Percentiles rank a stretch among this genome's conserved stretches.
These are phyloP conservation scores for Parathielavia appendiculata DNA, from an alignment of 495 filamentous ascomycete species.

Conservation along the genomic window DNA sequence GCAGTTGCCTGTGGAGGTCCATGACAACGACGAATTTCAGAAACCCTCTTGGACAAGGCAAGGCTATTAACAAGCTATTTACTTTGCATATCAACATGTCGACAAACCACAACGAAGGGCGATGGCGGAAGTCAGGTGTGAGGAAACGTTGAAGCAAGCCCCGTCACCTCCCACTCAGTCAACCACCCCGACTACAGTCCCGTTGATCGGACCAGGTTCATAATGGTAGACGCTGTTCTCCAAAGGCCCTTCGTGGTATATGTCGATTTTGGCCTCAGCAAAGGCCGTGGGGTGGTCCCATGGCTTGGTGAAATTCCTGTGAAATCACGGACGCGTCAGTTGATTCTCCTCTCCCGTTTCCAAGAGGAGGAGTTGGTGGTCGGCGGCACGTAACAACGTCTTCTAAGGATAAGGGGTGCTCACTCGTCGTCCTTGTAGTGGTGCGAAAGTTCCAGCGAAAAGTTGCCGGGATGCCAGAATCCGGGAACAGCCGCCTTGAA, in stretches of 20 bases:
- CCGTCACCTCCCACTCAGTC: constrained; percentile 4
- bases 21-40: no score
- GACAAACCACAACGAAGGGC: no score
- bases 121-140: neutral
- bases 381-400: no score
- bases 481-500: constrained; percentile 28
- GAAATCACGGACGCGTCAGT: neutral
- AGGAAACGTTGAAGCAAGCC: neutral
- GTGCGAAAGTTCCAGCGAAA: constrained; percentile 31
- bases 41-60: no score
- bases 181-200: constrained; percentile 14
- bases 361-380: no score
- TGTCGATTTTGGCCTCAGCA: constrained; percentile 5
- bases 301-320: constrained; percentile 28
- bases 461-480: constrained; percentile 28
- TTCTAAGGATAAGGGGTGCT: neutral
- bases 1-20: no score
- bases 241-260: constrained; percentile 8
- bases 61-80: no score
- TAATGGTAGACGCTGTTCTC: constrained; percentile 12
- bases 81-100: neutral
- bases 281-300: constrained; percentile 26
- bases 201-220: constrained; percentile 16
- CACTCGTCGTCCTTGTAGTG: constrained; percentile 32
- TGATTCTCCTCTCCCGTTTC: neutral